Percentiles rank a stretch among this genome's conserved stretches.
Evolutionary conservation across 371 early-diverging fungal species (phyloP).

Genomic region (Conidiobolus incongruus): DNA sequence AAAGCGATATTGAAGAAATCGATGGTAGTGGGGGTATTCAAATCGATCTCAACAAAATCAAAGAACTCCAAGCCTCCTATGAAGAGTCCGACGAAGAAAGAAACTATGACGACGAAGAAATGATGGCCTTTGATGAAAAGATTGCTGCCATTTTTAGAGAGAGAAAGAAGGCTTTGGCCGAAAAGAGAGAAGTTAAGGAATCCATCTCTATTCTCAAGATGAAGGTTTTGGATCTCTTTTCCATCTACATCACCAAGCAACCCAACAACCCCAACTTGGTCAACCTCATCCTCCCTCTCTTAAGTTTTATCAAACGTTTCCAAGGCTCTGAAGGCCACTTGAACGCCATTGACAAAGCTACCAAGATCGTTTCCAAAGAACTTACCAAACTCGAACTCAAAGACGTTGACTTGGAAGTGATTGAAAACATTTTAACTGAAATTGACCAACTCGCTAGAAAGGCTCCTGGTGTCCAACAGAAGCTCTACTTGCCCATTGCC

Average conservation of each 20-base stretch:
- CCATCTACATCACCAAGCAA: conserved; percentile 40
- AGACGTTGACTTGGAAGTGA: no score
- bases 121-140: conserved; percentile 80
- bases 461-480: no score
- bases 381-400: no score
- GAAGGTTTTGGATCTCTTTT: conserved; percentile 56
- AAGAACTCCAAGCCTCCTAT: conserved; percentile 11
- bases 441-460: no score
- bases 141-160: conserved; percentile 74
- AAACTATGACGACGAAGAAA: conserved; percentile 66
- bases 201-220: conserved; percentile 64
- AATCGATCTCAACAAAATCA: conserved; percentile 19
- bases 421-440: no score
- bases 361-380: no score
- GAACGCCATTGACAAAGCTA: no score
- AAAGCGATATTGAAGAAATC: conserved; percentile 9
- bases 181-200: conserved; percentile 37
- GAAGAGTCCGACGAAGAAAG: conserved; percentile 37
- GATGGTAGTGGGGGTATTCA: conserved; percentile 9
- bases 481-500: no score
- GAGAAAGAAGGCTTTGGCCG: conserved; percentile 38
- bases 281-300: conserved; percentile 32
- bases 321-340: no score
- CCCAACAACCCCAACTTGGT: conserved; percentile 42
- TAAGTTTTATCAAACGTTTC: conserved; percentile 17